Conservation (phyloP, 2,329 filamentous ascomycete genomes). For the Rhytidhysteron rufulum region DNA sequence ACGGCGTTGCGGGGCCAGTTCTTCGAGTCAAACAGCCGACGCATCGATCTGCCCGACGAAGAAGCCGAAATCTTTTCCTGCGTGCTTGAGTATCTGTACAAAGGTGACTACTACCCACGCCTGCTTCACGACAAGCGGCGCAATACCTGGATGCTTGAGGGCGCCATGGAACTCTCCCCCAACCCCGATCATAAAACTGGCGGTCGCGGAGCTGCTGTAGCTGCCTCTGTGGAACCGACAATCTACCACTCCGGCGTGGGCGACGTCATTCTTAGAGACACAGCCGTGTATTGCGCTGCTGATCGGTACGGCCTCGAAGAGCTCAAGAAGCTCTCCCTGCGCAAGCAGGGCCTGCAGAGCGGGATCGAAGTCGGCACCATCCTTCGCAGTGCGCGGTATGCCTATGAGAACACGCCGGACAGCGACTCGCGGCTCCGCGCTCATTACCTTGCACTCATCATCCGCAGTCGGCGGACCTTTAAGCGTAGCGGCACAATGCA, state of each 20-base stretch:
- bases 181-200: conserved; percentile 50
- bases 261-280: conserved; percentile 82
- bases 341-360: conserved; percentile 90
- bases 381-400: conserved; percentile 87
- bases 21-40: conserved; percentile 65
- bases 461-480: conserved; percentile 94
- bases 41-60: conserved; percentile 73
- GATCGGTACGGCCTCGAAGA: conserved; percentile 88
- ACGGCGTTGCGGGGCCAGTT: conserved; percentile 68
- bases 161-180: conserved; percentile 52
- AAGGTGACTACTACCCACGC: conserved; percentile 91
- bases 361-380: conserved; percentile 91
- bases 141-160: conserved; percentile 87
- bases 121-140: conserved; percentile 81
- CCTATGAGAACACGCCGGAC: conserved; percentile 92
- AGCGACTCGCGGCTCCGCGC: conserved; percentile 88
- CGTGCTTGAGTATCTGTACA: conserved; percentile 95
- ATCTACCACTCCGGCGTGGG: conserved; percentile 72
- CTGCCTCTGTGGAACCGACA: conserved; percentile 62
- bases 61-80: conserved; percentile 92
- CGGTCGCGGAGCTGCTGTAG: conserved; percentile 52
- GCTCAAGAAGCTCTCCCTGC: conserved; percentile 84
- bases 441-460: conserved; percentile 96
- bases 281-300: conserved; percentile 88
- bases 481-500: conserved; percentile 99